A percentile compares a stretch with the other conserved stretches of the same genome.
phyloP scores from a whole-genome alignment of 108 stramenopile genomes.

The Thalassiosira profunda region DNA sequence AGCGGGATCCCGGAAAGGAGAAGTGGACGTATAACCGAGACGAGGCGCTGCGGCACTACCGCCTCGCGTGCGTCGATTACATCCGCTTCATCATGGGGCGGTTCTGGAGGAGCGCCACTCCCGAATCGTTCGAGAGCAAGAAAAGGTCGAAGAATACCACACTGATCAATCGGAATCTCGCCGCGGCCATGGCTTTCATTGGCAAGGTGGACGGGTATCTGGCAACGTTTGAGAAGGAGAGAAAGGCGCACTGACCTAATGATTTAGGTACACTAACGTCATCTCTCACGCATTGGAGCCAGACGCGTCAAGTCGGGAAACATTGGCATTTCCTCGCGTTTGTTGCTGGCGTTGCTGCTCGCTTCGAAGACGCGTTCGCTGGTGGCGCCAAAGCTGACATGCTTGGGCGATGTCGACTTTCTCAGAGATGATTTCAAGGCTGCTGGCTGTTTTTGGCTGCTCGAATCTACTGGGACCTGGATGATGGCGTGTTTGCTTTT shows the following conservation, averaged over 20 bases:
- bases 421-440: too few species aligned
- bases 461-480: too few species aligned
- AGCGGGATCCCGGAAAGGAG: not conserved
- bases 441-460: too few species aligned
- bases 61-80: conserved; percentile 72
- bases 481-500: conserved; percentile 67
- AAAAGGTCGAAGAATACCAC: conserved; percentile 66
- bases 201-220: conserved; percentile 66
- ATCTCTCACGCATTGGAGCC: too few species aligned
- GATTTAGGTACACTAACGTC: too few species aligned
- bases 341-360: too few species aligned
- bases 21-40: conserved; percentile 45
- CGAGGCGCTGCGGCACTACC: conserved; percentile 70
- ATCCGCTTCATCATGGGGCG: conserved; percentile 50
- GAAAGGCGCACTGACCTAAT: conserved; percentile 2
- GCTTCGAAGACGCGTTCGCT: too few species aligned
- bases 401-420: too few species aligned
- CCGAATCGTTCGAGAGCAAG: conserved; percentile 54
- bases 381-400: too few species aligned
- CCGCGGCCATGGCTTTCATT: conserved; percentile 68
- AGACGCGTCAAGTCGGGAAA: too few species aligned
- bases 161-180: conserved; percentile 69
- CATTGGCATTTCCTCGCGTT: too few species aligned
- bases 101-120: conserved; percentile 46
- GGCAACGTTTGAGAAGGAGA: conserved; percentile 54